A percentile compares a stretch with the other conserved stretches of the same genome.
These are phyloP conservation scores for Auriculariales sp. DNA, from an alignment of 768 basidiomycete genomes.

Conservation along the genomic window DNA sequence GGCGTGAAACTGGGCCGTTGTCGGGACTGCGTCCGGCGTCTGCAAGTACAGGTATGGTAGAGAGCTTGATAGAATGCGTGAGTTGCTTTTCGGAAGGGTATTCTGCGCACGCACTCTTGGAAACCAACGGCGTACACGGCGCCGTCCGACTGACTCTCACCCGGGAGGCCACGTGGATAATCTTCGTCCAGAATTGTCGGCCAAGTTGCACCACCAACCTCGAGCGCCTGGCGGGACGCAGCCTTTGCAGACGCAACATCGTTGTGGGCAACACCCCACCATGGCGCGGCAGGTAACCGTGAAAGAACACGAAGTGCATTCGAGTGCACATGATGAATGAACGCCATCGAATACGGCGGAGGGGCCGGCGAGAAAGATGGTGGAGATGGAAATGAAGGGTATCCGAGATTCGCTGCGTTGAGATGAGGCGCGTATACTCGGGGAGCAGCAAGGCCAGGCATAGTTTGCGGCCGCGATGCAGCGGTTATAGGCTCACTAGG, in stretches of 20 bases:
- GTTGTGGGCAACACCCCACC: constrained; percentile 7
- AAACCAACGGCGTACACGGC: constrained; percentile 20
- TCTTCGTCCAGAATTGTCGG: constrained; percentile 26
- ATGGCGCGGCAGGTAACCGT: constrained; percentile 9
- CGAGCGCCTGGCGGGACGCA: constrained; percentile 15
- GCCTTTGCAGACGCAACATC: constrained; percentile 2
- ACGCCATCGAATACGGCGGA: constrained; percentile 6
- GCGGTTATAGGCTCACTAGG: constrained; percentile 4
- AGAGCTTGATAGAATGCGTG: constrained; percentile 22
- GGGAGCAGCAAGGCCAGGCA: constrained; percentile 2
- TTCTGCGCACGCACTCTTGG: constrained; percentile 15
- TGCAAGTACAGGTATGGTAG: constrained; percentile 39
- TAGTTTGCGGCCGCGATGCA: neutral
- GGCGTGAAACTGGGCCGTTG: constrained; percentile 47
- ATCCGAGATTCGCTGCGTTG: neutral
- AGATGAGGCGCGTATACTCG: constrained; percentile 1
- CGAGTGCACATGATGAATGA: constrained; percentile 15
- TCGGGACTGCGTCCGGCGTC: constrained; percentile 32
- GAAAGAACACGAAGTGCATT: constrained; percentile 12
- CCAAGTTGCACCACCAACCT: constrained; percentile 25
- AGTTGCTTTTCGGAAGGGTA: neutral
- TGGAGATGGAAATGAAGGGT: constrained; percentile 1
- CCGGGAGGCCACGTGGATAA: constrained; percentile 13
- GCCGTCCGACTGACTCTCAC: constrained; percentile 12
- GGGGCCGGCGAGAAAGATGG: neutral